A percentile compares a stretch with the other conserved stretches of the same genome.
phyloP scores from a whole-genome alignment of 306 rosid species.

The Quercus mongolica region DNA sequence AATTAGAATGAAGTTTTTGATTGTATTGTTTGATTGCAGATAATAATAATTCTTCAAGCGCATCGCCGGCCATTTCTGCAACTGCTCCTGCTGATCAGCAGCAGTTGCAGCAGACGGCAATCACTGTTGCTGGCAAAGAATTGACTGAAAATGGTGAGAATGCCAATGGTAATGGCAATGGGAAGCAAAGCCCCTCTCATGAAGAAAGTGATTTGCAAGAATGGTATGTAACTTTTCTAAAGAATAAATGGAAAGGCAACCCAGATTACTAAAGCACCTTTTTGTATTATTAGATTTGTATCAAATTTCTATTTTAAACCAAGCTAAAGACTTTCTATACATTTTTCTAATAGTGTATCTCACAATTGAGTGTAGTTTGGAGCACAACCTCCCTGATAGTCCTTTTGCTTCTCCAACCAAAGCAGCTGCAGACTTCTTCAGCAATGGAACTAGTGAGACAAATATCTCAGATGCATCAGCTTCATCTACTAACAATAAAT shows the following conservation, averaged over 20 bases:
- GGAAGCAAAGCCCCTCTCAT: conserved; percentile 47
- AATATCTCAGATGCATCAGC: conserved; percentile 40
- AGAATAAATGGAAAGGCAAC: conserved; percentile 22
- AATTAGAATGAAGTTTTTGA: conserved; percentile 16
- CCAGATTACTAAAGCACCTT: conserved; percentile 21
- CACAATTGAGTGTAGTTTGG: conserved; percentile 69
- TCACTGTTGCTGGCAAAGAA: conserved; percentile 36
- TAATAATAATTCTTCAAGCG: conserved; percentile 29
- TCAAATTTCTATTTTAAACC: conserved; percentile 26
- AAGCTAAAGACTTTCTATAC: conserved; percentile 27
- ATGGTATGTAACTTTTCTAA: conserved; percentile 44
- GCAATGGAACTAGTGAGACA: conserved; percentile 42
- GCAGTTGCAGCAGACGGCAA: conserved; percentile 13
- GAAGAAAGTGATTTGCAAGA: conserved; percentile 62
- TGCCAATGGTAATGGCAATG: conserved; percentile 32
- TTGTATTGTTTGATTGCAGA: conserved; percentile 40
- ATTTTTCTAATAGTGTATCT: conserved; percentile 19
- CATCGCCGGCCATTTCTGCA: conserved; percentile 26
- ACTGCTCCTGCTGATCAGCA: conserved; percentile 34
- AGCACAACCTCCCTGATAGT: conserved; percentile 94
- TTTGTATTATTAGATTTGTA: conserved; percentile 4
- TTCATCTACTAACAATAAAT: conserved; percentile 41
- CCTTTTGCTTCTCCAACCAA: conserved; percentile 97
- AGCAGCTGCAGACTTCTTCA: conserved; percentile 49
- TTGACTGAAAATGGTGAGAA: conserved; percentile 28